Evolutionary conservation across 2,329 filamentous ascomycete genomes (phyloP), one percentile per base, ranked within the genome.

Genomic region (Neospermospora avenae): DNA sequence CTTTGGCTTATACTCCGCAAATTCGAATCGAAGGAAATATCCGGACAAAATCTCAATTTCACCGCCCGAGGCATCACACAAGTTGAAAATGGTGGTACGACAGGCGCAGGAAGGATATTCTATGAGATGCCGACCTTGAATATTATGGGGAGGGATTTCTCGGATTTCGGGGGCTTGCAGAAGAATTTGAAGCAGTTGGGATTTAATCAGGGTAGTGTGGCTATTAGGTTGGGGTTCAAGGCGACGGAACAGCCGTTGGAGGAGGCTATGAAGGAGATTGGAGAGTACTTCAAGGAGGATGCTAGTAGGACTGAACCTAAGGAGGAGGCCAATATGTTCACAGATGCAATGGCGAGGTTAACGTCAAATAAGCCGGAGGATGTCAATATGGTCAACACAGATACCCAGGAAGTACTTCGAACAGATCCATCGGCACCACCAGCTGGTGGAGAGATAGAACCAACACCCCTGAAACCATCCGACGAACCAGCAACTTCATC

Each of bases 1-100:
- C 73, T 99, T 74, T 99, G 95, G 95, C 84, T 91, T 67, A 80
- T 98, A 28, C 73, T 99, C 59, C 88, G 95, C 61, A 91, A 95
- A 71, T 96, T 98, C 66, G 95, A 99, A 75, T 88, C 88, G 64
- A 85, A 80, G 52, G 79, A 80, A 31, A 10, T 31, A 59, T 51
- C 31, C 1, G 81, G 81, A 8, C 79, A 76, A 57, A 84, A 79
- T 58, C 77, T 90, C 66, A 97, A 97, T 73, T 84, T 99, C 67
- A 98, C 95, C 0, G 91, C 87, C 14, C 82, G 93, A 62, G 91
- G 87, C 2, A 81, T 89, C n/a, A 87, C 91, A 0, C 81, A 84
- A 62, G 82, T 81, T 16, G 77, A 75, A 39, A 79, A 76, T 61
- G 84, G 80, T 4, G 74, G 73, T 24, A 16, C 55, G 45, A 73